phyloP scores from a whole-genome alignment of 495 filamentous ascomycete species.

The Penicillium lagena region DNA sequence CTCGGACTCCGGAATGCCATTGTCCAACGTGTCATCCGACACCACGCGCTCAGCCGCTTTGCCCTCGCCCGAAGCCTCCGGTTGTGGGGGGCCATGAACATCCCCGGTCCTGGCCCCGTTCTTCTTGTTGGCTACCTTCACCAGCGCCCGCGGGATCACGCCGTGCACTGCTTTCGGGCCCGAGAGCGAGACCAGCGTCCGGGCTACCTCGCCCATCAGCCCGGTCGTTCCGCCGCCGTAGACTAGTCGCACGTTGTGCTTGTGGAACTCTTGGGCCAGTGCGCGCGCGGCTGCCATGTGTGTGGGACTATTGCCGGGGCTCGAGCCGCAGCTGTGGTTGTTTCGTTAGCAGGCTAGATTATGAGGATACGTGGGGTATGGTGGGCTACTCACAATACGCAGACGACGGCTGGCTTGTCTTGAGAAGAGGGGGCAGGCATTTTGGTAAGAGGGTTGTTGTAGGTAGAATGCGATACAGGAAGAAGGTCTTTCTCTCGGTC shows the following conservation, averaged over 20 bases:
- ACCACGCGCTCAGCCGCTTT: slow-evolving; percentile 35
- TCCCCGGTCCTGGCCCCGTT: slow-evolving; percentile 26
- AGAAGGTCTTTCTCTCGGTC: no score
- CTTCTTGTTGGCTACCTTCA: slow-evolving; percentile 63
- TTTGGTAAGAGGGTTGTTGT: slow-evolving; percentile 1
- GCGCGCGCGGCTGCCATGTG: slow-evolving; percentile 69
- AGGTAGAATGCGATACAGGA: background rate
- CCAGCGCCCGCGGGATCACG: slow-evolving; percentile 79
- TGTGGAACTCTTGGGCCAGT: slow-evolving; percentile 69
- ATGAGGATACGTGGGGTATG: slow-evolving; percentile 1
- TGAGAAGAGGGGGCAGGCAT: slow-evolving; percentile 36
- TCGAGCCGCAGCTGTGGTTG: slow-evolving; percentile 61
- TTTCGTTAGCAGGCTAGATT: no score
- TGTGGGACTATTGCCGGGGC: slow-evolving; percentile 58
- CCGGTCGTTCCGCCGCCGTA: slow-evolving; percentile 94
- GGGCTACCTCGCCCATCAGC: slow-evolving; percentile 89
- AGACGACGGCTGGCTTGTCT: slow-evolving; percentile 55
- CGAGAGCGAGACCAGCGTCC: slow-evolving; percentile 76
- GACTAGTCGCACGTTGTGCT: slow-evolving; percentile 70
- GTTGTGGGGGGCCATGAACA: background rate
- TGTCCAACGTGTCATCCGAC: slow-evolving; percentile 17
- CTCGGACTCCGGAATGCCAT: slow-evolving; percentile 56
- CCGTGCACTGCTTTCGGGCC: slow-evolving; percentile 84
- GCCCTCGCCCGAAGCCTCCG: slow-evolving; percentile 11
- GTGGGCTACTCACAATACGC: slow-evolving; percentile 62